Percentiles rank a stretch among this genome's conserved stretches.
phyloP scores from a whole-genome alignment of 2,329 filamentous ascomycete species.

The Davidsoniella virescens region DNA sequence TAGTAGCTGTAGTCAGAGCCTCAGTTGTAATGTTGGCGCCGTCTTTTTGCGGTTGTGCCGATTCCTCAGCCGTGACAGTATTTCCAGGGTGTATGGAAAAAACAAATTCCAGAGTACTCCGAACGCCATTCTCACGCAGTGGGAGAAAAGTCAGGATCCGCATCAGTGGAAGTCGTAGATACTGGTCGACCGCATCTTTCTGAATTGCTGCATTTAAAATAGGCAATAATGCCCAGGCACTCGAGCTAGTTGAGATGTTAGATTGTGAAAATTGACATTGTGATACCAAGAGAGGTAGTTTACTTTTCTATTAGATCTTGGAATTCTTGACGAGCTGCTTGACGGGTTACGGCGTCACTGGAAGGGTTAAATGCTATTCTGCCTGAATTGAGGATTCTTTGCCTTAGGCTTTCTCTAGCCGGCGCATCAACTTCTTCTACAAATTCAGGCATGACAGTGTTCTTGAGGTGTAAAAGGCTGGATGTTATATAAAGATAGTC shows the following conservation, averaged over 20 bases:
- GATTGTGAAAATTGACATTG: not conserved
- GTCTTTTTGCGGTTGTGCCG: constrained; percentile 32
- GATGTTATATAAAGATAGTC: not conserved
- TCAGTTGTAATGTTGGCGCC: constrained; percentile 52
- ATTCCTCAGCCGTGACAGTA: constrained; percentile 24
- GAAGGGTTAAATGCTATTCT: constrained; percentile 34
- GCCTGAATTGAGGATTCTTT: constrained; percentile 22
- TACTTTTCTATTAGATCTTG: constrained; percentile 33
- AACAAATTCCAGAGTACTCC: constrained; percentile 53
- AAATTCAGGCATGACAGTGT: constrained; percentile 17
- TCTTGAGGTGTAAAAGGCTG: not conserved
- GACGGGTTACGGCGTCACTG: constrained; percentile 19
- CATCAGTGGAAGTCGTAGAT: constrained; percentile 42
- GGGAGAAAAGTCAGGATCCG: constrained; percentile 43
- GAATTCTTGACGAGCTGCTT: constrained; percentile 25
- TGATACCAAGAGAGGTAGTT: not conserved
- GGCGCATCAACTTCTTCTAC: constrained; percentile 18
- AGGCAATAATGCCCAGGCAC: constrained; percentile 38
- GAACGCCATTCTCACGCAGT: constrained; percentile 44
- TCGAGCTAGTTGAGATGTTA: constrained; percentile 18
- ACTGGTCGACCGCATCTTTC: constrained; percentile 39
- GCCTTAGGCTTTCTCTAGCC: constrained; percentile 4
- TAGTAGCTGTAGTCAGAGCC: constrained; percentile 46
- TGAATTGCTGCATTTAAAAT: constrained; percentile 48
- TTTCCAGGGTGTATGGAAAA: constrained; percentile 49